Conservation (phyloP, 139 green algal species). For the Monoraphidium neglectum region DNA sequence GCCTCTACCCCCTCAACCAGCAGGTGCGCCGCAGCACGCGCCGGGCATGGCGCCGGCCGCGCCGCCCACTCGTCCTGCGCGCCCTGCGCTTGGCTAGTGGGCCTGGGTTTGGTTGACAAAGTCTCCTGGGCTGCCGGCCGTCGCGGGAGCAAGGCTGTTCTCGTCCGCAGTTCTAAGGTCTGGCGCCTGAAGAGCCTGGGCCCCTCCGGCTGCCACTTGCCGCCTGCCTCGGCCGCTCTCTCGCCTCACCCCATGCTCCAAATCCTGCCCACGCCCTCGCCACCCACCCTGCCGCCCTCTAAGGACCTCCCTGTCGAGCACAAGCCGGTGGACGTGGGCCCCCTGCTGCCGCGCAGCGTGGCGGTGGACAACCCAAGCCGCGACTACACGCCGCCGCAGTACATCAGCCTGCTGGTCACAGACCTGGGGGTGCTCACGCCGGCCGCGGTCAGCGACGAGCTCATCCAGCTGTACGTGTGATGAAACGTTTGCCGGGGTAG, state of each 20-base stretch:
- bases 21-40: not conserved
- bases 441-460: conserved; percentile 93
- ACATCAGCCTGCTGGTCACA: conserved; percentile 90
- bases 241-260: too few relatives aligned
- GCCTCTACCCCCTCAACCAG: conserved; percentile 46
- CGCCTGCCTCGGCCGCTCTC: too few relatives aligned
- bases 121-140: not conserved
- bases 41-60: too few relatives aligned
- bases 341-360: conserved; percentile 67
- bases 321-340: conserved; percentile 80
- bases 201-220: too few relatives aligned
- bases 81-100: too few relatives aligned
- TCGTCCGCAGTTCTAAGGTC: not conserved
- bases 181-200: too few relatives aligned
- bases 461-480: conserved; percentile 94
- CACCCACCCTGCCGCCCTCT: too few relatives aligned
- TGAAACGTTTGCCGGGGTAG: too few relatives aligned
- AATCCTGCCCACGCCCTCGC: too few relatives aligned
- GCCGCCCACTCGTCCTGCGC: not conserved
- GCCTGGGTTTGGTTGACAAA: not conserved
- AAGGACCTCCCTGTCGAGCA: conserved; percentile 84
- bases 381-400: conserved; percentile 93
- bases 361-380: conserved; percentile 80
- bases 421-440: conserved; percentile 94
- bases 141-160: not conserved